Conservation (phyloP, 768 basidiomycete genomes). For the Tephrocybe sp. region DNA sequence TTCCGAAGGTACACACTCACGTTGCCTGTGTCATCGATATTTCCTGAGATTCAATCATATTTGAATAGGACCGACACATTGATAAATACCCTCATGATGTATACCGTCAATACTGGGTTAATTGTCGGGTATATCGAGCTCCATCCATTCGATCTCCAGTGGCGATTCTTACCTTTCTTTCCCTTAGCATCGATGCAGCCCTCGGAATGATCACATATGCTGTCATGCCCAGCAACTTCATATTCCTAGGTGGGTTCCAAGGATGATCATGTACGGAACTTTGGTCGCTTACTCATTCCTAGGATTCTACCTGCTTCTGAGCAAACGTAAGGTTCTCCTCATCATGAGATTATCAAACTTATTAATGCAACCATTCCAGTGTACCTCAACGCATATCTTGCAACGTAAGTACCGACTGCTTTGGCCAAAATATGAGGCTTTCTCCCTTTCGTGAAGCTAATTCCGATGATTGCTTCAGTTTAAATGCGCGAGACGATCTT, state of each 20-base stretch:
- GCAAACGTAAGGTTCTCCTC: slow-evolving; percentile 42
- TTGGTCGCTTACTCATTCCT: background rate
- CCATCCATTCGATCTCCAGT: background rate
- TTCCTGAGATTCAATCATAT: too few relatives aligned
- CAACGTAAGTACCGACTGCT: slow-evolving; percentile 28
- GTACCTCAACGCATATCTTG: slow-evolving; percentile 58
- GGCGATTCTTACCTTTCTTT: background rate
- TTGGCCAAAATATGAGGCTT: too few relatives aligned
- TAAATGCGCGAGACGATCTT: slow-evolving; percentile 47
- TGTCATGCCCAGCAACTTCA: slow-evolving; percentile 54
- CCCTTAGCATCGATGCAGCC: slow-evolving; percentile 42
- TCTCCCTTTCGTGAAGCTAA: background rate
- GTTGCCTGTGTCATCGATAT: too few relatives aligned
- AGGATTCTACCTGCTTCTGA: slow-evolving; percentile 52
- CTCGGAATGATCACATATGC: slow-evolving; percentile 46
- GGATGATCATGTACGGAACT: too few relatives aligned
- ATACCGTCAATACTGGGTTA: slow-evolving; percentile 56
- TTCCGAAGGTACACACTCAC: slow-evolving; percentile 39
- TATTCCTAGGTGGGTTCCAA: slow-evolving; percentile 45
- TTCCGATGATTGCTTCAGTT: slow-evolving; percentile 20
- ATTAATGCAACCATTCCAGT: slow-evolving; percentile 31
- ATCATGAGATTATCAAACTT: background rate
- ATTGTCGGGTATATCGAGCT: slow-evolving; percentile 36
- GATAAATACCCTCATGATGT: slow-evolving; percentile 46
- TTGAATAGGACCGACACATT: slow-evolving; percentile 49